Evolutionary conservation across 306 rosid genomes (phyloP), one percentile per base, ranked within the genome.

Genomic region (Trifolium repens): DNA sequence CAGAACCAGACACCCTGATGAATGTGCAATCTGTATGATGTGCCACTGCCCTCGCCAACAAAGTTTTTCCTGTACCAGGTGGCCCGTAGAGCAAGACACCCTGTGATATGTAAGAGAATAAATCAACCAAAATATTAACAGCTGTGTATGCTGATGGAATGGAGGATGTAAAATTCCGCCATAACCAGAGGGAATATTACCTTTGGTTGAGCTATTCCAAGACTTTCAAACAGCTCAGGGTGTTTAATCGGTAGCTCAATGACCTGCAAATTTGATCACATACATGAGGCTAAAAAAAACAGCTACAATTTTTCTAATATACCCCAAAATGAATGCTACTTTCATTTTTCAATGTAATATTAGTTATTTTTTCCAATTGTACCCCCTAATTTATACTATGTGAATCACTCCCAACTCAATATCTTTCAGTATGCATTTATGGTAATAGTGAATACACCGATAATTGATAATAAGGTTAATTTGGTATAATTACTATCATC

Each of bases 141-240:
- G n/a, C 55, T 16, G 26, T 17, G 35, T 32, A 10, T 39, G 64
- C 35, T 42, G 24, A 65, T 26, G 35, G 2, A 32, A 65, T 26
- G 35, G 2, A 32, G 69, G 11, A 61, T 27, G 32, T 55, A 6
- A 54, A 54, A 63, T 62, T 34, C 53, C 3, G 19, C 9, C 42
- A 67, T 39, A 79, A 53, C 44, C 62, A 32, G 35, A 46, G 14
- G 46, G 16, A n/a, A 52, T 13, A 67, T 35, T 87, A 96, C 99
- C 99, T 96, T 92, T 39, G 99, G 99, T 79, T 96, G 99, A 75
- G 99, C 99, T 75, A 96, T 96, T 85, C 99, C 99, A 83, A 96
- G 99, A 83, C 99, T 96, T 83, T 96, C 99, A 72, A 96, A 96
- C 73, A 96, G 80, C 83, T 96, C 99, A 8, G 99, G 99, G 80